Percentiles rank a stretch among this genome's conserved stretches.
phyloP scores from a whole-genome alignment of 2,329 filamentous ascomycete genomes.

The Aspergillus fijiensis region DNA sequence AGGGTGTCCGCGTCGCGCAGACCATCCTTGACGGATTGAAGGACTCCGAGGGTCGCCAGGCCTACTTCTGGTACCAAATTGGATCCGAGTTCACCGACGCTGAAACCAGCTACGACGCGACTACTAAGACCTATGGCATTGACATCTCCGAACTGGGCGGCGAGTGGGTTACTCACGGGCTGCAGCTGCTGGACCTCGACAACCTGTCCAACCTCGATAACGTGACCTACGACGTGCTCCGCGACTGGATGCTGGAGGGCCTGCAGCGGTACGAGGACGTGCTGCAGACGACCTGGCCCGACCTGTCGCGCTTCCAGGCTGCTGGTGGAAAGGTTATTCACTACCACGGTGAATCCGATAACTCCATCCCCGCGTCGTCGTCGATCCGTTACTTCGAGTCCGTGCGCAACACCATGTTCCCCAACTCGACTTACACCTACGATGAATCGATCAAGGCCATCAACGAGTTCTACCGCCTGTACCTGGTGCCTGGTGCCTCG shows the following conservation, averaged over 20 bases:
- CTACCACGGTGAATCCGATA: constrained; percentile 59
- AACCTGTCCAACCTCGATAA: constrained; percentile 46
- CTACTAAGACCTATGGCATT: constrained; percentile 29
- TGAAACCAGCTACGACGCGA: constrained; percentile 28
- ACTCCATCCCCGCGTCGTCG: constrained; percentile 53
- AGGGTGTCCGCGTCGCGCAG: constrained; percentile 35
- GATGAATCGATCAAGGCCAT: constrained; percentile 45
- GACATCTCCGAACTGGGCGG: constrained; percentile 36
- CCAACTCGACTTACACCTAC: constrained; percentile 38
- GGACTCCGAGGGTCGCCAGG: constrained; percentile 40
- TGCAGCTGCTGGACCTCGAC: constrained; percentile 29
- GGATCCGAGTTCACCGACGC: constrained; percentile 30
- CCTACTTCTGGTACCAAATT: constrained; percentile 41
- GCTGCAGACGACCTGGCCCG: constrained; percentile 56
- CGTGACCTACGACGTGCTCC: constrained; percentile 59
- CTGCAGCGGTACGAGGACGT: constrained; percentile 51
- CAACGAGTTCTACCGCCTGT: constrained; percentile 57
- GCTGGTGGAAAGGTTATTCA: constrained; percentile 58
- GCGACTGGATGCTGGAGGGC: constrained; percentile 54
- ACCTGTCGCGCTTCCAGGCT: constrained; percentile 52
- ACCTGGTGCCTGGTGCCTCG: constrained; percentile 54
- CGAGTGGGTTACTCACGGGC: constrained; percentile 37
- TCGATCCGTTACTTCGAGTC: constrained; percentile 58
- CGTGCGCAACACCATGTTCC: constrained; percentile 54
- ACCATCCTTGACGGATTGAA: constrained; percentile 43